These are phyloP conservation scores for Trebouxia sp. DNA, from an alignment of 139 green algal genomes.

Conservation along the genomic window DNA sequence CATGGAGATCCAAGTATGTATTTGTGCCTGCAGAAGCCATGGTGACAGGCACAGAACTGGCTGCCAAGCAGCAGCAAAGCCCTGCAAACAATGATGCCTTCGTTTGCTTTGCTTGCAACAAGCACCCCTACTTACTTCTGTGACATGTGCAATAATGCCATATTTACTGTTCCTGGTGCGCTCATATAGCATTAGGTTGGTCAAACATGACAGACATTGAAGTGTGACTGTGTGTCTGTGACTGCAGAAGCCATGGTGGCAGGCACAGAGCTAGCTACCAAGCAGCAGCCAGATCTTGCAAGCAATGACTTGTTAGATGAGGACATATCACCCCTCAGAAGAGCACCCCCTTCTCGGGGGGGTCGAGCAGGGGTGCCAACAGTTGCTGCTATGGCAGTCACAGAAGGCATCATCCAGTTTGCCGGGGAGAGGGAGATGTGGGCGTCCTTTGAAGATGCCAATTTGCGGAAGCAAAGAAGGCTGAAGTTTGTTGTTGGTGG, in stretches of 20 bases:
- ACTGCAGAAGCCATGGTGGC: slow-evolving; percentile 6
- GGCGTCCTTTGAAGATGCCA: slow-evolving; percentile 19
- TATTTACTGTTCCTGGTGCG: no score
- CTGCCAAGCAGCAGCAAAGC: neutral
- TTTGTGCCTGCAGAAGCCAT: neutral
- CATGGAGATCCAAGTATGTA: no score
- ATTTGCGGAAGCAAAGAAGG: neutral
- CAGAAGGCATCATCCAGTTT: slow-evolving; percentile 19
- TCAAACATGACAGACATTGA: neutral
- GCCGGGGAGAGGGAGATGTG: slow-evolving; percentile 25
- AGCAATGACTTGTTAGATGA: slow-evolving; percentile 19
- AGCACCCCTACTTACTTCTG: no score
- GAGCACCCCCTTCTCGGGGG: neutral
- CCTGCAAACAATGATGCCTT: slow-evolving; percentile 14
- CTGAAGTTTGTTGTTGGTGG: neutral
- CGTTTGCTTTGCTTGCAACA: no score
- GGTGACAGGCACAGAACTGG: neutral
- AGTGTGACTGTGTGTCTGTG: neutral
- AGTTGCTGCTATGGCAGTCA: neutral
- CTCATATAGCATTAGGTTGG: no score
- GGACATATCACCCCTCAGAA: neutral
- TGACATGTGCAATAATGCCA: no score
- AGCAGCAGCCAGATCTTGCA: neutral
- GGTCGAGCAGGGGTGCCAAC: no score
- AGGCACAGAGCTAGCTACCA: neutral